Percentiles rank a stretch among this genome's conserved stretches.
Conservation (phyloP, 768 basidiomycete species). For the Tulasnella sp. region DNA sequence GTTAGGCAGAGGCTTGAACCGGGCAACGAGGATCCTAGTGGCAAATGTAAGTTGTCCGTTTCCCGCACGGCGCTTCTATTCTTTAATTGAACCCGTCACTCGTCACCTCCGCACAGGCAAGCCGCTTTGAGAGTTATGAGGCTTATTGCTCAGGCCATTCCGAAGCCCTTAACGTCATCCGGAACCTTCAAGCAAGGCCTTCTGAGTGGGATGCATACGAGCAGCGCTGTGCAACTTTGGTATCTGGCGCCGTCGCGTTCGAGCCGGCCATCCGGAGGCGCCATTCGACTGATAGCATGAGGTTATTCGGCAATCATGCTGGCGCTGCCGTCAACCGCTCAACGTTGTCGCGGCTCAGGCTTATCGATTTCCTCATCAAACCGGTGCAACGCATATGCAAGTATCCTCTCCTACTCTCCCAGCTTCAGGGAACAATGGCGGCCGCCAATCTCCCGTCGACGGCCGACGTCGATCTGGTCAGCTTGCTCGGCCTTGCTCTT, state of each 20-base stretch:
- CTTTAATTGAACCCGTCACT: background rate
- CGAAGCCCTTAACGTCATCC: constrained; percentile 72
- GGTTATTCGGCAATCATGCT: constrained; percentile 24
- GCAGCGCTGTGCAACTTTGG: constrained; percentile 61
- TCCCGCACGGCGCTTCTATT: constrained; percentile 9
- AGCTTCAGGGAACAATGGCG: constrained; percentile 44
- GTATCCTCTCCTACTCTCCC: constrained; percentile 85
- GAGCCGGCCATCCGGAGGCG: background rate
- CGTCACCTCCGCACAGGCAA: constrained; percentile 48
- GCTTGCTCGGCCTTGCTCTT: constrained; percentile 38
- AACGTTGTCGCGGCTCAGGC: constrained; percentile 31
- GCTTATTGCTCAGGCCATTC: constrained; percentile 83
- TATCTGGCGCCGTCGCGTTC: constrained; percentile 39
- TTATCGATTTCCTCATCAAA: constrained; percentile 89
- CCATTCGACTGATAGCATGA: constrained; percentile 26
- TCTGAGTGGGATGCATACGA: constrained; percentile 84
- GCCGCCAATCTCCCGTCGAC: constrained; percentile 1
- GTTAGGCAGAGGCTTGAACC: constrained; percentile 48
- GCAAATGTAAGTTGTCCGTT: constrained; percentile 47
- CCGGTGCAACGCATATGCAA: constrained; percentile 96
- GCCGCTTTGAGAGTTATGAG: constrained; percentile 74
- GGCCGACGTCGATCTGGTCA: constrained; percentile 4
- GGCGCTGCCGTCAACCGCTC: constrained; percentile 36
- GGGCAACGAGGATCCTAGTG: constrained; percentile 56
- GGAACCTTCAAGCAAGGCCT: constrained; percentile 56